Evolutionary conservation across 495 filamentous ascomycete species (phyloP).

Genomic region (Podospora sp.): DNA sequence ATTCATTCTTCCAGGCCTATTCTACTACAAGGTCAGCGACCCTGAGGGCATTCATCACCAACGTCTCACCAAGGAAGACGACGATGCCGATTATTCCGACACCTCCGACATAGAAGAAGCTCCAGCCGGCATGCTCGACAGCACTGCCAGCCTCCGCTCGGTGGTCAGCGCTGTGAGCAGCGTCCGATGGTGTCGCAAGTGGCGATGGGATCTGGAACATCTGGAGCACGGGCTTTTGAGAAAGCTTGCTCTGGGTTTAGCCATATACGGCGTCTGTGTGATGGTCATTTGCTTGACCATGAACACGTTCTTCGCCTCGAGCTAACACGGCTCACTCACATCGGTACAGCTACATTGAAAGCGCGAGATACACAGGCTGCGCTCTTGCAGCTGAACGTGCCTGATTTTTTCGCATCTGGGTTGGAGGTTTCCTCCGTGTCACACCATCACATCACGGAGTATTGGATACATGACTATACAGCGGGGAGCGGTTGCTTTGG

Average conservation of each 20-base stretch:
- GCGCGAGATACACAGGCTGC: neutral
- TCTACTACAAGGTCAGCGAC: constrained; percentile 96
- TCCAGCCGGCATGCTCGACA: constrained; percentile 45
- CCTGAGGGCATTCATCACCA: constrained; percentile 84
- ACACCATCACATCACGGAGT: neutral
- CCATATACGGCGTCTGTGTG: constrained; percentile 80
- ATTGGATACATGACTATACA: neutral
- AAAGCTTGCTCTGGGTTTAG: constrained; percentile 71
- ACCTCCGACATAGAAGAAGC: constrained; percentile 50
- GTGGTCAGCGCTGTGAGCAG: constrained; percentile 36
- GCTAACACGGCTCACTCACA: neutral
- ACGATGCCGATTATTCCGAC: constrained; percentile 58
- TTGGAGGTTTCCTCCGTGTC: neutral
- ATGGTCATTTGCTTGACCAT: constrained; percentile 88
- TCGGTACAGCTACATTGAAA: neutral
- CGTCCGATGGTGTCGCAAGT: constrained; percentile 36
- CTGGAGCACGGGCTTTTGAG: constrained; percentile 61
- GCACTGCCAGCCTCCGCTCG: constrained; percentile 49
- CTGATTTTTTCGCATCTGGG: neutral
- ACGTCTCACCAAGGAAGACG: constrained; percentile 84
- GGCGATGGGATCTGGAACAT: constrained; percentile 55
- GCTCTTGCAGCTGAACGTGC: neutral
- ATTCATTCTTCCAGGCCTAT: constrained; percentile 93
- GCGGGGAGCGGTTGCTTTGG: constrained; percentile 14
- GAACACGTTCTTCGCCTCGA: constrained; percentile 54